These are phyloP conservation scores for Trypethelium eluteriae DNA, from an alignment of 495 filamentous ascomycete genomes.

Conservation along the genomic window DNA sequence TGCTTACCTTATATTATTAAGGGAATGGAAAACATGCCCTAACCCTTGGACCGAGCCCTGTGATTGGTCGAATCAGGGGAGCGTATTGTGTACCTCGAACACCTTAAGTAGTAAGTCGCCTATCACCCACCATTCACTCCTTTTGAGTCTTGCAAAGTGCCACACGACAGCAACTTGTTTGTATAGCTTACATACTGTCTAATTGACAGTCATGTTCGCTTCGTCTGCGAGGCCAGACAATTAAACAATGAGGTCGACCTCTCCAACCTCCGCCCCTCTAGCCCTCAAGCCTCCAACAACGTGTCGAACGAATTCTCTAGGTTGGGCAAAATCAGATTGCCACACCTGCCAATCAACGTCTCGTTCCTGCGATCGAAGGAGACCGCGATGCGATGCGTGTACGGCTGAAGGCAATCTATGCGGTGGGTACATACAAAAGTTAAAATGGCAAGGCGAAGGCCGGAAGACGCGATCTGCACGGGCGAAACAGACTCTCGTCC, in stretches of 20 bases:
- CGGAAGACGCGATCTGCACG: neutral
- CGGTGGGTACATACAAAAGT: slow-evolving; percentile 4
- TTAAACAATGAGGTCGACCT: neutral
- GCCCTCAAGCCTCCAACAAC: neutral
- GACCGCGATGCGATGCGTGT: slow-evolving; percentile 3
- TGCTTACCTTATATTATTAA: too few relatives aligned
- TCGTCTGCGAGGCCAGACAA: neutral
- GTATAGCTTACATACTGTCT: neutral
- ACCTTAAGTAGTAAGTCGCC: neutral
- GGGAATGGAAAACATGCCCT: too few relatives aligned
- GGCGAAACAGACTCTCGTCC: neutral
- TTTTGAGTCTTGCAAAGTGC: neutral
- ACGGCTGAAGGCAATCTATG: neutral
- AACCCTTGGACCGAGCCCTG: too few relatives aligned
- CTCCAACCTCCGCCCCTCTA: neutral
- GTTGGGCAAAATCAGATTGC: slow-evolving; percentile 9
- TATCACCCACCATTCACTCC: neutral
- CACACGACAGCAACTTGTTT: neutral
- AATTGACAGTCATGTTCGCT: neutral
- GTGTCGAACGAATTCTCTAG: neutral
- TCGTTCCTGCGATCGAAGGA: neutral
- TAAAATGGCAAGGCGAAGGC: slow-evolving; percentile 1
- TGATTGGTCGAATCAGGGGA: too few relatives aligned
- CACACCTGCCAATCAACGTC: slow-evolving; percentile 8
- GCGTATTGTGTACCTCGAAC: neutral